These are phyloP conservation scores for Pisolithus albus DNA, from an alignment of 768 basidiomycete species.

Conservation along the genomic window DNA sequence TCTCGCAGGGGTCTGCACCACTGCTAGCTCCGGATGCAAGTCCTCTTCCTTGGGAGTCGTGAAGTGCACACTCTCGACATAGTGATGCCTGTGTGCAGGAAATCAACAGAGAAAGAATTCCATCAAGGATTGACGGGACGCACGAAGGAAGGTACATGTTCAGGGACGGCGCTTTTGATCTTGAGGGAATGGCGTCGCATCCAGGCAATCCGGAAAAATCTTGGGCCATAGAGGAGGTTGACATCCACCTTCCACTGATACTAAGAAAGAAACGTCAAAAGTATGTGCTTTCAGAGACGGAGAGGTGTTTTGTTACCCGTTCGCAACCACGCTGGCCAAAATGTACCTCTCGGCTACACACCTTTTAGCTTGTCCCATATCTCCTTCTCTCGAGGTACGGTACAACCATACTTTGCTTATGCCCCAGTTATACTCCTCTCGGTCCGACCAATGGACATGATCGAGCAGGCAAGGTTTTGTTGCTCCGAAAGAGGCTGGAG, in stretches of 20 bases:
- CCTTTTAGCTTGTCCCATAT: constrained; percentile 35
- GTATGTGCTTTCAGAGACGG: neutral
- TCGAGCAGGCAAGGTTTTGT: constrained; percentile 10
- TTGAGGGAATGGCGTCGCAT: constrained; percentile 7
- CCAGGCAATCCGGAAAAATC: constrained; percentile 50
- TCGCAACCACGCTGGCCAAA: constrained; percentile 63
- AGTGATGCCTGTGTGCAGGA: constrained; percentile 50
- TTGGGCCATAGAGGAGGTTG: constrained; percentile 63
- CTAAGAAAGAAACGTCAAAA: constrained; percentile 28
- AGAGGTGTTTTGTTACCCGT: constrained; percentile 40
- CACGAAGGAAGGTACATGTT: constrained; percentile 65
- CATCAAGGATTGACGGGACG: constrained; percentile 14
- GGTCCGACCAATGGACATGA: constrained; percentile 58
- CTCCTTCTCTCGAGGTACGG: constrained; percentile 38
- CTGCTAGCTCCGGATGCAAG: constrained; percentile 59
- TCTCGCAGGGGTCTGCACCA: constrained; percentile 61
- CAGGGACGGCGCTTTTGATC: constrained; percentile 25
- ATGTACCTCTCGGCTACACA: constrained; percentile 57
- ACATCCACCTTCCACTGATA: constrained; percentile 64
- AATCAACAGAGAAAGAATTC: neutral
- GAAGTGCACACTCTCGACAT: constrained; percentile 72
- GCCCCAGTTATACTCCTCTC: constrained; percentile 63
- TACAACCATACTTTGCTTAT: constrained; percentile 62
- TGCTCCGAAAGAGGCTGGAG: neutral
- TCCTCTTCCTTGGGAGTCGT: constrained; percentile 32